Evolutionary conservation across 2,329 filamentous ascomycete species (phyloP).

Genomic region (Neurospora crassa): DNA sequence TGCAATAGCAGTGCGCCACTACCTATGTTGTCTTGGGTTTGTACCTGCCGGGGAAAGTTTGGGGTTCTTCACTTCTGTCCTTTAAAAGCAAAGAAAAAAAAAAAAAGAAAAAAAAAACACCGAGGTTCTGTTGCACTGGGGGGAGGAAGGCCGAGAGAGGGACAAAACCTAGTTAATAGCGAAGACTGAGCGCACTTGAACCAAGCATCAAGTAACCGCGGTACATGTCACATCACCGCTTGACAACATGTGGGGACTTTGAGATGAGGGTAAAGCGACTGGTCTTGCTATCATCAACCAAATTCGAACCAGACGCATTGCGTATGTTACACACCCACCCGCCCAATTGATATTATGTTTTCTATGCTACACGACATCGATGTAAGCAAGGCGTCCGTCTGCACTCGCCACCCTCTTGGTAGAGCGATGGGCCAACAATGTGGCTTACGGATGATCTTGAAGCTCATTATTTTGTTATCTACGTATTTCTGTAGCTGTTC

Average conservation of each 20-base stretch:
- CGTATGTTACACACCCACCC: neutral
- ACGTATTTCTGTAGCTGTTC: neutral
- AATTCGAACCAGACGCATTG: neutral
- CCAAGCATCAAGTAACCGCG: neutral
- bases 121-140: neutral
- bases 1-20: neutral
- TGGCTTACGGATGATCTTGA: neutral
- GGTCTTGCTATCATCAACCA: neutral
- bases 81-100: neutral
- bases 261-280: neutral
- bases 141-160: neutral
- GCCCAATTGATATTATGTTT: neutral
- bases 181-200: neutral
- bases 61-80: neutral
- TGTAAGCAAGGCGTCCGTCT: neutral
- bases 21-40: neutral
- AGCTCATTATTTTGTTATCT: neutral
- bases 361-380: neutral
- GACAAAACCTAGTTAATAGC: neutral
- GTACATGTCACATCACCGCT: neutral
- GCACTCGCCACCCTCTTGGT: neutral
- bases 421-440: neutral
- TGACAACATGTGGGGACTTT: neutral
- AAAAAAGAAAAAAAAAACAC: neutral
- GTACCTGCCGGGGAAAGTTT: neutral